Base-by-base conservation (phyloP, 2,329 filamentous ascomycete species). In the Pyricularia sp. region DNA sequence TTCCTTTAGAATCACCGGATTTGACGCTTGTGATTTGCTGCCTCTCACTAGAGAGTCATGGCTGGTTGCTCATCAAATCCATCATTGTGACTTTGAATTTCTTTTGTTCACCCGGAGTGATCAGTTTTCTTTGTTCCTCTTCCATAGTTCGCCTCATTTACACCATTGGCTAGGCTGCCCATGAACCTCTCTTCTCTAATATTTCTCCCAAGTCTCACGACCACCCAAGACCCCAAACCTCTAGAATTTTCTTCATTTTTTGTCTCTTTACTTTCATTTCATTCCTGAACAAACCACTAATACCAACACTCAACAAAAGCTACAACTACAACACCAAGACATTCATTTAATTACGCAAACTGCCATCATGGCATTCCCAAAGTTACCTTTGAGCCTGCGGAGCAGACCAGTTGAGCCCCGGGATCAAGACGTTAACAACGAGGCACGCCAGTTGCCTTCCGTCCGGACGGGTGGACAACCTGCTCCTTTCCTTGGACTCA, bases 401-500 rank as follows among this genome's bases (percentile, higher is more conserved):
- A 49, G 40, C 40, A 49, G 40, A 19, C 40, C 40, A n/a, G 40
- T 49, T n/a, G 40, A 49, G 16, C n/a, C 40, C 16, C 40, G 10
- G 40, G 40, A 49, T n/a, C 40, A 49, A 19, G 19, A 19, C n/a
- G 19, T 8, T 35, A 13, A 16, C 40, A 49, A n/a, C 9, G 40
- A 49, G 40, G 40, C 40, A 49, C 40, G 40, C 40, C 40, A 49
- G 16, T 49, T 49, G 40, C 40, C 40, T 49, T 49, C 40, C 16
- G 40, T 49, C 40, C 40, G 40, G 40, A 49, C 40, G 40, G 40
- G 40, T n/a, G 24, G 53, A 13, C 85, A 75, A 84, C 84, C 74
- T 85, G 85, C 73, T 83, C 93, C 94, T 67, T 97, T 97, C 75
- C 89, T 99, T 68, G 92, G 93, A 71, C 86, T 97, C 73, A 86